Evolutionary conservation across 495 filamentous ascomycete species (phyloP).

Genomic region (Penicillium flavigenum): DNA sequence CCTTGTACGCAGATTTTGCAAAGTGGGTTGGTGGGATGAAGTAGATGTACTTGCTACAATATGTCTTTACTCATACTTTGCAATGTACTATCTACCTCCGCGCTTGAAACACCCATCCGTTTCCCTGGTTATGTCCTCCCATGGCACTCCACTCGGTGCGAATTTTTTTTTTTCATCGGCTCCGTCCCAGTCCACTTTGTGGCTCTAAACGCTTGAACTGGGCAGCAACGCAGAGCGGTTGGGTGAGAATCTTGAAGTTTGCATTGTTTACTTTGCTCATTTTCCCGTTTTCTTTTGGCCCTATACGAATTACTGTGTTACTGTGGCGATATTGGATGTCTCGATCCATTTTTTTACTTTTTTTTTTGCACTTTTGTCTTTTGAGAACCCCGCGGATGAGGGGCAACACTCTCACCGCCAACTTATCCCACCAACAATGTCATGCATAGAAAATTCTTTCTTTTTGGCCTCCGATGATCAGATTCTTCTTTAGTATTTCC

Average conservation of each 20-base stretch:
- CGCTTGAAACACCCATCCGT: slow-evolving; percentile 8
- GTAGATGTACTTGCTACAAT: slow-evolving; percentile 7
- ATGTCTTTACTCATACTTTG: not conserved
- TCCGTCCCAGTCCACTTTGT: slow-evolving; percentile 25
- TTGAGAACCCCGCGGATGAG: slow-evolving; percentile 18
- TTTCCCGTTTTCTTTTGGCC: slow-evolving; percentile 9
- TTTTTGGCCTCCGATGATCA: slow-evolving; percentile 13
- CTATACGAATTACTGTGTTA: not conserved
- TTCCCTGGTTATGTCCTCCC: slow-evolving; percentile 34
- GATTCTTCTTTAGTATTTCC: too few relatives aligned
- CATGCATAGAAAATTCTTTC: slow-evolving; percentile 15
- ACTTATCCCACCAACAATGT: slow-evolving; percentile 20
- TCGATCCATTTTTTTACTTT: slow-evolving; percentile 20
- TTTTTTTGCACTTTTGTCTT: slow-evolving; percentile 15
- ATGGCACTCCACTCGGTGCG: slow-evolving; percentile 22
- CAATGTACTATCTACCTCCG: not conserved
- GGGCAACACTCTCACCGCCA: slow-evolving; percentile 26
- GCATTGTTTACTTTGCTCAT: slow-evolving; percentile 23
- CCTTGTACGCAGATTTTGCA: slow-evolving; percentile 40
- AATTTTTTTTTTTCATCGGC: slow-evolving; percentile 33
- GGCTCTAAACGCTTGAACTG: slow-evolving; percentile 27
- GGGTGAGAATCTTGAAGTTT: slow-evolving; percentile 25
- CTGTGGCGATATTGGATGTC: slow-evolving; percentile 12
- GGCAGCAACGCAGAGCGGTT: slow-evolving; percentile 46
- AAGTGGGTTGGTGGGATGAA: slow-evolving; percentile 20